Evolutionary conservation across 768 basidiomycete species (phyloP), one percentile per base, ranked within the genome.

Genomic region (Lentinula detonsa): DNA sequence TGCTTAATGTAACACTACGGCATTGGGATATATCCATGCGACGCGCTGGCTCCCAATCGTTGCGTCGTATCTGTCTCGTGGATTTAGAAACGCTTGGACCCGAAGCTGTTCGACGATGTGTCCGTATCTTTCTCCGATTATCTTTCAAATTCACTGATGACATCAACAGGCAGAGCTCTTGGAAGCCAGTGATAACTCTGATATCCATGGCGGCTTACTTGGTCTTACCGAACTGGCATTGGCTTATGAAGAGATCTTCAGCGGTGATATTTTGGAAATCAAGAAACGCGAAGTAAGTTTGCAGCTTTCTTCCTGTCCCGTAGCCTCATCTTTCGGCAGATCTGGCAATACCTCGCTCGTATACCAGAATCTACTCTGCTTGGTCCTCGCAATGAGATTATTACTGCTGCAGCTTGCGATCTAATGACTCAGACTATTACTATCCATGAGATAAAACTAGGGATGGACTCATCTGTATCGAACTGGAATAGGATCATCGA

Each of bases 1-100:
- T 97, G 45, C 70, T 91, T 42, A 76, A 83, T 63, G 85, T 89
- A 48, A 87, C 89, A 0, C 68, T 96, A 58, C 80, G 90, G 57
- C 96, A 98, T 72, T 98, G 95, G 95, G 95, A 98, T 68, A 71
- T 81, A 3, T 72, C 80, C 28, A 89, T 98, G 84, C 81, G 95
- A 59, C 79, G 83, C 59, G 75, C 93, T 10, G 91, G 87, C 23
- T 85, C 94, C 7, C 81, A 87, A 66, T 89, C 95, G 10, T 74
- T 97, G 60, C 78, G 85, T 48, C 74, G 76, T 13, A 81, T 97
- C 56, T 90, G 88, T 66, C 74, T 82, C 53, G 70, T 83, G 35
- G 85, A 92, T 69, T 75, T 89, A 11, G 62, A 71, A 13, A 71
- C 55, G 16, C 74, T 91, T 10, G 87, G 84, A 0, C 81, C 83